These are phyloP conservation scores for Phytopythium mirpurense DNA, from an alignment of 352 stramenopile species.

Conservation along the genomic window DNA sequence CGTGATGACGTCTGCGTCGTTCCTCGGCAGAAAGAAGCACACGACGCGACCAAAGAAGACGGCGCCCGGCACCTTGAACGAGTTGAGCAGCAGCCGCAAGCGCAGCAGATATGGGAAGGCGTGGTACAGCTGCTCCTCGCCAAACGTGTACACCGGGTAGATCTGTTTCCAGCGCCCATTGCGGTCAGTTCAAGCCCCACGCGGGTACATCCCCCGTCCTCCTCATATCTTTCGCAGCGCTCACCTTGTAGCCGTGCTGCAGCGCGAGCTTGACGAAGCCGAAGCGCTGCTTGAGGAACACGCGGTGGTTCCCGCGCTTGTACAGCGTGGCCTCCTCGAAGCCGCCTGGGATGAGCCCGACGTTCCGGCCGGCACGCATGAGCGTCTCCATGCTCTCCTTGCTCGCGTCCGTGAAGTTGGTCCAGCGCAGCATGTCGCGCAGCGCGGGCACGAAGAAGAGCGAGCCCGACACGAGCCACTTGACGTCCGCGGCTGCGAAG, in stretches of 20 bases:
- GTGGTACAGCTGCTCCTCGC: constrained; percentile 85
- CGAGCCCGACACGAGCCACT: constrained; percentile 63
- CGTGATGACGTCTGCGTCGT: constrained; percentile 76
- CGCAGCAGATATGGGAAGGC: constrained; percentile 80
- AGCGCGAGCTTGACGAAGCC: constrained; percentile 93
- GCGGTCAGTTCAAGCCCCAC: not conserved
- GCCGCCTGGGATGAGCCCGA: constrained; percentile 86
- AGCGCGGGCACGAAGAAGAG: constrained; percentile 70
- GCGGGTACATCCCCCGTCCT: no score
- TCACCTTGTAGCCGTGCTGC: constrained; percentile 80
- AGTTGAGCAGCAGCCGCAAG: constrained; percentile 78
- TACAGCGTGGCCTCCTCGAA: constrained; percentile 94
- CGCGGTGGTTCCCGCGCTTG: constrained; percentile 69
- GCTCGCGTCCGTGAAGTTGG: constrained; percentile 44
- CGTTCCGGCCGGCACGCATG: constrained; percentile 50
- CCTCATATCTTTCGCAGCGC: no score
- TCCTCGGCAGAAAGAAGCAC: constrained; percentile 83
- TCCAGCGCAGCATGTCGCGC: constrained; percentile 66
- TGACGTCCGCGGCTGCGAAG: constrained; percentile 38
- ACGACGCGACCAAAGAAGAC: constrained; percentile 63
- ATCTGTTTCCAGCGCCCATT: constrained; percentile 2
- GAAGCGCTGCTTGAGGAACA: constrained; percentile 88
- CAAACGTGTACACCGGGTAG: constrained; percentile 90
- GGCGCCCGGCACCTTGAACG: constrained; percentile 77
- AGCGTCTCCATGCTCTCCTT: constrained; percentile 47